Evolutionary conservation across 495 filamentous ascomycete species (phyloP).

Genomic region (Hypoxylon cercidicola): DNA sequence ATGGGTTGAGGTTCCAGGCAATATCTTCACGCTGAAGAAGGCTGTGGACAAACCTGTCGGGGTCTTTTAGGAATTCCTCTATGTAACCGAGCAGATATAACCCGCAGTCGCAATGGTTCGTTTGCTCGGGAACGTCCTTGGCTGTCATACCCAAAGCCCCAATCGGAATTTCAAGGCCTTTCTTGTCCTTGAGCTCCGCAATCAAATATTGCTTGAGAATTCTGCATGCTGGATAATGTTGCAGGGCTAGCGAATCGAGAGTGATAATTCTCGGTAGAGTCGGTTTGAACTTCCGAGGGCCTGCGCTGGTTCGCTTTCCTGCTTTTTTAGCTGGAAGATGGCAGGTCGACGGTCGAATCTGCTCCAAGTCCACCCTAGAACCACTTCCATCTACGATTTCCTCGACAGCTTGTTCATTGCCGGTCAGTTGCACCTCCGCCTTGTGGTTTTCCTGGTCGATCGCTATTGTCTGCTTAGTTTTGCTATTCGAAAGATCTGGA

Average conservation of each 20-base stretch:
- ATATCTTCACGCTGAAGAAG: conserved; percentile 46
- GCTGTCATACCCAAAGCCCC: conserved; percentile 73
- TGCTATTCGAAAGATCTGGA: conserved; percentile 9
- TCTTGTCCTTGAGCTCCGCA: conserved; percentile 77
- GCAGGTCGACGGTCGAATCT: conserved; percentile 11
- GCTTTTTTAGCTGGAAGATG: conserved; percentile 29
- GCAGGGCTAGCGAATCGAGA: conserved; percentile 80
- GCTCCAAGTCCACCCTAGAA: conserved; percentile 21
- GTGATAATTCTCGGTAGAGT: conserved; percentile 78
- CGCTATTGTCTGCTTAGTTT: conserved; percentile 31
- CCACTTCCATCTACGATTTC: conserved; percentile 13
- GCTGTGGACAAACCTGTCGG: conserved; percentile 65
- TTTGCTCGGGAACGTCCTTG: conserved; percentile 76
- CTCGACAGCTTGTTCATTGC: conserved; percentile 17
- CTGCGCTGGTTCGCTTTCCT: conserved; percentile 35
- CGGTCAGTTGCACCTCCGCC: background rate
- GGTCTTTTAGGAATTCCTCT: conserved; percentile 77
- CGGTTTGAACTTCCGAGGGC: conserved; percentile 50
- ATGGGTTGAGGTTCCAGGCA: conserved; percentile 51
- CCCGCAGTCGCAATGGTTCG: conserved; percentile 90
- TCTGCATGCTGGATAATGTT: conserved; percentile 68
- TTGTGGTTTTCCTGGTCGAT: conserved; percentile 14
- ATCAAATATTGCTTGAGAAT: conserved; percentile 80
- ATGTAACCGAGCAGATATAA: conserved; percentile 85
- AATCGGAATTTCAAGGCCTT: conserved; percentile 64